Evolutionary conservation across 306 rosid genomes (phyloP).

Genomic region (Lathyrus oleraceus): DNA sequence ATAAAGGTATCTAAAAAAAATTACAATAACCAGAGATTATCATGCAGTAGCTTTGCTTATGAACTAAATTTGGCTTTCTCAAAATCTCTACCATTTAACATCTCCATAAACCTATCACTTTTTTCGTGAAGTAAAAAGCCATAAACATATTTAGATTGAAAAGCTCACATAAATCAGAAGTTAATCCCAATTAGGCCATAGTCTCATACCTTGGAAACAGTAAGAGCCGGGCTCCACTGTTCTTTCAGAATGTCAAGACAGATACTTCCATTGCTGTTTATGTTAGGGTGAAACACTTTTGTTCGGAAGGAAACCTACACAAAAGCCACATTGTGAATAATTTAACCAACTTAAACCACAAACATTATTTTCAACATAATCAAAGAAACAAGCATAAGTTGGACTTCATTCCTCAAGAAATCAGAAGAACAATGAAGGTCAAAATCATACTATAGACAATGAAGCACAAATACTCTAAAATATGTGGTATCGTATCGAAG

Average conservation of each 20-base stretch:
- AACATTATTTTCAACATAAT: background rate
- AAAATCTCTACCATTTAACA: background rate
- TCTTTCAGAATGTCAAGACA: slow-evolving; percentile 26
- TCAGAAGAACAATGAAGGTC: background rate
- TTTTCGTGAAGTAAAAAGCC: background rate
- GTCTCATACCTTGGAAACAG: slow-evolving; percentile 29
- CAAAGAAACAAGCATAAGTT: background rate
- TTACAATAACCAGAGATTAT: background rate
- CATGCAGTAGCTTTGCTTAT: background rate
- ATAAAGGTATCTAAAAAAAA: background rate
- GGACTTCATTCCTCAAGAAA: background rate
- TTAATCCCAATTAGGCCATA: background rate
- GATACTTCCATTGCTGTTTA: slow-evolving; percentile 19
- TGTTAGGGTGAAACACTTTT: slow-evolving; percentile 15
- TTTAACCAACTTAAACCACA: background rate
- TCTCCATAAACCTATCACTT: background rate
- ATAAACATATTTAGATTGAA: background rate
- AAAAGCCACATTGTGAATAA: background rate
- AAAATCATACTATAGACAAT: background rate
- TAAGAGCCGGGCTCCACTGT: slow-evolving; percentile 23
- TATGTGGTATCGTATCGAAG: too few species aligned
- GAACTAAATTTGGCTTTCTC: background rate
- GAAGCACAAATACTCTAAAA: too few species aligned
- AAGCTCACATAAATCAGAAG: background rate
- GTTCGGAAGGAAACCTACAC: slow-evolving; percentile 18